A percentile compares a stretch with the other conserved stretches of the same genome.
phyloP scores from a whole-genome alignment of 2,329 filamentous ascomycete genomes.

The Albifimbria verrucaria region DNA sequence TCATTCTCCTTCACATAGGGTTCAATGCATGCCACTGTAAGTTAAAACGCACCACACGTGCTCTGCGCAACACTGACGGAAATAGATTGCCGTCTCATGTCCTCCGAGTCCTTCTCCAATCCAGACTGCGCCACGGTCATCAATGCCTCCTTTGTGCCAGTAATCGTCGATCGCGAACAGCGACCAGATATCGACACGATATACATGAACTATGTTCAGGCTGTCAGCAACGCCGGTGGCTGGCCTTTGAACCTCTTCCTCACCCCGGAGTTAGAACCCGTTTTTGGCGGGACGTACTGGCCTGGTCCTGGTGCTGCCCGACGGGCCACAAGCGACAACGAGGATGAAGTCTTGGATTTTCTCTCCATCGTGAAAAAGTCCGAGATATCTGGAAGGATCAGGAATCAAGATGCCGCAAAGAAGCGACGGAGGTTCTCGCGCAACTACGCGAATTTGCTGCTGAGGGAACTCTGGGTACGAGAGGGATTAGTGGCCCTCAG shows the following conservation, averaged over 20 bases:
- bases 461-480: constrained; percentile 69
- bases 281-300: constrained; percentile 97
- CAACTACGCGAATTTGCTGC: constrained; percentile 85
- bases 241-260: constrained; percentile 98
- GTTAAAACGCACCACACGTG: constrained; percentile 25
- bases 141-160: constrained; percentile 84
- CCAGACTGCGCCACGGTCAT: constrained; percentile 75
- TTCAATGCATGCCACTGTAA: constrained; percentile 94
- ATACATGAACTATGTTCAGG: constrained; percentile 98
- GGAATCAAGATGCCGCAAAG: constrained; percentile 75
- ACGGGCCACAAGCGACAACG: constrained; percentile 33
- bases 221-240: constrained; percentile 82
- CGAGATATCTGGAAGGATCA: constrained; percentile 75
- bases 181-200: constrained; percentile 91
- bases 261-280: constrained; percentile 86
- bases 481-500: constrained; percentile 26
- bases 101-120: constrained; percentile 86
- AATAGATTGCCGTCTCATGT: constrained; percentile 83
- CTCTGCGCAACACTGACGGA: constrained; percentile 8
- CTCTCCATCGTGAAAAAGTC: constrained; percentile 80
- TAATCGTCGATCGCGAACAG: constrained; percentile 92
- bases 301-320: constrained; percentile 66
- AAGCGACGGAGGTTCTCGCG: constrained; percentile 75
- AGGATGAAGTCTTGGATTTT: constrained; percentile 69
- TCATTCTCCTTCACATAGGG: constrained; percentile 91